Conservation (phyloP, 495 filamentous ascomycete genomes). For the Penicillium paradoxum region DNA sequence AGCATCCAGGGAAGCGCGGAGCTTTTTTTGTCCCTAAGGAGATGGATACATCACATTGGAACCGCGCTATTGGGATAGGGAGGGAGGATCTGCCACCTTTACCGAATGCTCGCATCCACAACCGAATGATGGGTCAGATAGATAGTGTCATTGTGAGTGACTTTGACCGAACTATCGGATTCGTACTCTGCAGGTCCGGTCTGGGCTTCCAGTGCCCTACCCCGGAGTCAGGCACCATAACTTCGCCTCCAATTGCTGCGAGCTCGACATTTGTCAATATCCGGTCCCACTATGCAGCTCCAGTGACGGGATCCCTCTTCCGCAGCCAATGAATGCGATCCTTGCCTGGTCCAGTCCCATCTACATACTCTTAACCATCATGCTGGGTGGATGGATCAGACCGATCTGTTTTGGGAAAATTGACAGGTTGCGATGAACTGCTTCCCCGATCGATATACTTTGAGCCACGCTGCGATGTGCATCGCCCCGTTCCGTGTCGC, state of each 20-base stretch:
- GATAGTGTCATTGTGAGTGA: conserved; percentile 19
- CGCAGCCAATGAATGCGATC: background rate
- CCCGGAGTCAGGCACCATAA: background rate
- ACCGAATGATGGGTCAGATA: conserved; percentile 19
- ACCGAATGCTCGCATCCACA: background rate
- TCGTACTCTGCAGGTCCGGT: background rate
- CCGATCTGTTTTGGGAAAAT: conserved; percentile 6
- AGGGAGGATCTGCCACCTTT: conserved; percentile 9
- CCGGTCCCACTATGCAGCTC: background rate
- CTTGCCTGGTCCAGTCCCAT: background rate
- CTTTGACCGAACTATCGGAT: conserved; percentile 13
- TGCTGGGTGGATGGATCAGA: conserved; percentile 24
- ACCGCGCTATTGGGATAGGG: conserved; percentile 17
- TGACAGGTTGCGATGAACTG: conserved; percentile 12
- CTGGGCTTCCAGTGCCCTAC: conserved; percentile 2
- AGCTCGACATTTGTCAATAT: background rate
- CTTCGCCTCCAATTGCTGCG: background rate
- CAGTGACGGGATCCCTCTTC: background rate
- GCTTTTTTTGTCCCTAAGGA: conserved; percentile 1
- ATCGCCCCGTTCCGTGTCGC: conserved; percentile 20
- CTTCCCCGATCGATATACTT: conserved; percentile 18
- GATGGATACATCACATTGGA: conserved; percentile 23
- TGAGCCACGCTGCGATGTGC: conserved; percentile 15
- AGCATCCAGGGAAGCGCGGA: conserved; percentile 8
- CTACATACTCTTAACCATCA: conserved; percentile 17